Base-by-base conservation (phyloP, 371 early-diverging fungal species). In the Syncephalastrum racemosum region DNA sequence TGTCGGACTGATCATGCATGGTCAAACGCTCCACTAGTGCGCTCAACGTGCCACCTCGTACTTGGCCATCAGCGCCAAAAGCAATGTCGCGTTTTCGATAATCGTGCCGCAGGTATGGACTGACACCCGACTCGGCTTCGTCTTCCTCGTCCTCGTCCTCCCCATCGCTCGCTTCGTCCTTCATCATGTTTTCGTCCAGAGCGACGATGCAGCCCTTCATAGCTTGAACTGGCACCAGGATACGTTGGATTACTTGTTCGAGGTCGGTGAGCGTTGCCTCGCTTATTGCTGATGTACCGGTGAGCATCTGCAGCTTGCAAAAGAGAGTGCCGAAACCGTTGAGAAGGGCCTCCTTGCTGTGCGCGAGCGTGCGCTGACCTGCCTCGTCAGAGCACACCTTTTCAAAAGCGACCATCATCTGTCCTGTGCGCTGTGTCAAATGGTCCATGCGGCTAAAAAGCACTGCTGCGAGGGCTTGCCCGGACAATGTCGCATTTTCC, bases 11-110 rank as follows among this genome's bases (percentile, higher is more conserved):
- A 59, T 93, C 93, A 56, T 95, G 96, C 20, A 88, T 68, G 0
- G 95, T 95, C 58, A 95, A 72, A 6, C 93, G 79, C 74, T 94
- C 96, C 3, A 94, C 82, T 1, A 96, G 78, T 0, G 91, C 92
- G 4, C 70, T 54, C 14, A 95, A 64, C 1, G 94, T 94, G 23
- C 95, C 95, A 49, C 95, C 95, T 59, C 88, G 89, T 54, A 96
- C 93, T 46, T 84, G 75, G 12, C 89, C 90, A 48, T 96, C 95
- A 70, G 80, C 76, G 65, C 86, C 89, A 66, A 92, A 87, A 1
- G 89, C 71, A 50, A 96, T 78, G n/a, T 91, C 93, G 23, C 80
- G 71, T 4, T 78, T 79, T 2, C 72, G 67, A 39, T 40, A 40
- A 16, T 51, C 23, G 19, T 40, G 41, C 7, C 41, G 41, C 39